Evolutionary conservation across 768 basidiomycete genomes (phyloP), one percentile per base, ranked within the genome.

Genomic region (Hypsizygus marmoreus): DNA sequence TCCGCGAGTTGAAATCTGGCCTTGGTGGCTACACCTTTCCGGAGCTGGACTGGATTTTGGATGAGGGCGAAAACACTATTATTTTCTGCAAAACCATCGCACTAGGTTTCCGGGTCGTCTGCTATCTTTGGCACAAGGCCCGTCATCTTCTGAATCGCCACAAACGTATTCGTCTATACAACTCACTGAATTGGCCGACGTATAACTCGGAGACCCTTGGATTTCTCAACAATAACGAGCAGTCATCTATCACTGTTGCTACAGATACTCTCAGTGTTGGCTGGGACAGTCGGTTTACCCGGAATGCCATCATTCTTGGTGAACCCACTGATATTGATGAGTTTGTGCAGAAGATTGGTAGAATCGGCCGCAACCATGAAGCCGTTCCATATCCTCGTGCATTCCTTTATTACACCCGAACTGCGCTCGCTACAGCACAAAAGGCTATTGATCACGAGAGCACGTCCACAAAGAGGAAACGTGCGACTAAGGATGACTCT

Each of bases 21-120:
- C 37, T 39, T 14, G 37, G 12, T 8, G 37, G 37, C 6, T 23
- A 39, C 19, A 9, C 10, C 11, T 39, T 39, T 16, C 37, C 11
- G 5, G 26, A 31, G 25, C 16, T 43, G 2, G 26, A 19, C 5
- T 66, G 62, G 65, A 39, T 67, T 16, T 14, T 65, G 1, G 31
- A 49, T 0, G 28, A 30, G 3, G 31, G 30, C 6, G 14, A 45
- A 22, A 58, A 55, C n/a, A 64, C 56, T 0, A 42, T 67, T 8
- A 56, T 68, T 2, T 68, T 66, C 34, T 55, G 57, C 41, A 46
- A 53, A n/a, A 59, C 64, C 1, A 62, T 67, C 22, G 7, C 35
- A 0, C 52, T 63, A 1, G 58, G 55, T 4, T 58, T 56, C 28
- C 60, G 53, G 0, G 30, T 64, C 5, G 49, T 45, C 3, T 12